Conservation (phyloP, 208 protist species). For the Acanthamoeba triangularis region DNA sequence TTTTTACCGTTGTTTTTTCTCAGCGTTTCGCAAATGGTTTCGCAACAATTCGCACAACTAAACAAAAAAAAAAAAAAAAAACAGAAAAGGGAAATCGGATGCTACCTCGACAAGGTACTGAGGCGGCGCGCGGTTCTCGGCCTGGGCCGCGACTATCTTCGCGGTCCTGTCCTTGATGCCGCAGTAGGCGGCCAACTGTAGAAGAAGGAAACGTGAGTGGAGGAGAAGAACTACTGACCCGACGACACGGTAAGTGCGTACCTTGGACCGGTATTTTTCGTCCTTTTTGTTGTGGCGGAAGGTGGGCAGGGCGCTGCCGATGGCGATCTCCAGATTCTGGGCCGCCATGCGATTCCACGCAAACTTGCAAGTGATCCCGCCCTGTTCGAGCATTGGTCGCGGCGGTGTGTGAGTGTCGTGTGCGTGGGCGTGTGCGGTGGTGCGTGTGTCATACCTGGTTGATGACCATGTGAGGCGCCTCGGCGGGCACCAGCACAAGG, state of each 20-base stretch:
- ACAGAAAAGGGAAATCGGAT: background rate
- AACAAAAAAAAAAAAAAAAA: too few species aligned
- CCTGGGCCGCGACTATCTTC: background rate
- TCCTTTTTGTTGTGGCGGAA: constrained; percentile 40
- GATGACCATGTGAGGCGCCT: constrained; percentile 52
- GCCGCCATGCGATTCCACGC: constrained; percentile 47
- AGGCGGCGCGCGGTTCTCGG: background rate
- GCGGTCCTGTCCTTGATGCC: background rate
- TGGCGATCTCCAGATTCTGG: constrained; percentile 43
- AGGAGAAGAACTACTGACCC: background rate
- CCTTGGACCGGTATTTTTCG: constrained; percentile 27
- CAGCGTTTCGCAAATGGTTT: too few species aligned
- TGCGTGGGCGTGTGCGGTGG: background rate
- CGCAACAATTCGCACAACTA: too few species aligned
- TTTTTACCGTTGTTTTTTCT: too few species aligned
- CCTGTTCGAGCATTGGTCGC: background rate
- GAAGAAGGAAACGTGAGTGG: background rate
- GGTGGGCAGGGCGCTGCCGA: constrained; percentile 33
- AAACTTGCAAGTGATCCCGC: constrained; percentile 67
- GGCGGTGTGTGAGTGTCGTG: background rate
- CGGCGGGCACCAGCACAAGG: constrained; percentile 50
- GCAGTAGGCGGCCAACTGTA: background rate
- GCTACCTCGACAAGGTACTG: background rate
- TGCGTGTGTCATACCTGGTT: background rate
- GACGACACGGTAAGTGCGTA: background rate